A percentile compares a stretch with the other conserved stretches of the same genome.
These are phyloP conservation scores for Kregervanrija fluxuum DNA, from an alignment of 805 yeast genomes.

Conservation along the genomic window DNA sequence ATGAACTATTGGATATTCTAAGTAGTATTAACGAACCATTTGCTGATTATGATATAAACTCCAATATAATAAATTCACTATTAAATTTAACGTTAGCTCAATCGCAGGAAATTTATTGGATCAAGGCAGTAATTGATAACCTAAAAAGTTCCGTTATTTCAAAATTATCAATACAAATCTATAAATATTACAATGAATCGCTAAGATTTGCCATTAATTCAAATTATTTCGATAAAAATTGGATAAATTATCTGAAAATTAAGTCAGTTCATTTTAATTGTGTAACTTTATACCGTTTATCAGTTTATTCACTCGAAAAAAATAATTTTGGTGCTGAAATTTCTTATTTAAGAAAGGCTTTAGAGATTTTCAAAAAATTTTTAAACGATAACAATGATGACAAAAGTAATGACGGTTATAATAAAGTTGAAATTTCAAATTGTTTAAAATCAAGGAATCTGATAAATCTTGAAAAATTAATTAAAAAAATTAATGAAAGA, in stretches of 20 bases:
- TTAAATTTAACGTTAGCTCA: conserved; percentile 61
- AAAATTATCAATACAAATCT: conserved; percentile 55
- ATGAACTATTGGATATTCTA: conserved; percentile 10
- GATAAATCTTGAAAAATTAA: conserved; percentile 48
- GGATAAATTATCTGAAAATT: conserved; percentile 53
- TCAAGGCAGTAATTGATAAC: conserved; percentile 46
- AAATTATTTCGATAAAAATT: conserved; percentile 34
- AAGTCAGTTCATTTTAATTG: conserved; percentile 64
- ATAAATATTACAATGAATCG: conserved; percentile 47
- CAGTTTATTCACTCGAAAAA: conserved; percentile 39
- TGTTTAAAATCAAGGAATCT: conserved; percentile 26
- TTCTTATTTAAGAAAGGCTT: conserved; percentile 43
- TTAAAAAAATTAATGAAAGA: conserved; percentile 35
- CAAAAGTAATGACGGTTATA: not conserved
- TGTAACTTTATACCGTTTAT: conserved; percentile 59
- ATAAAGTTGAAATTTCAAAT: not conserved
- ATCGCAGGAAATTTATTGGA: conserved; percentile 86
- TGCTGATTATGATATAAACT: conserved; percentile 40
- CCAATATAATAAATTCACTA: conserved; percentile 44
- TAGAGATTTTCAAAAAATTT: conserved; percentile 31
- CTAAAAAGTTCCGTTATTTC: conserved; percentile 57
- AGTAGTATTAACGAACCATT: conserved; percentile 14
- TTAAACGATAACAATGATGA: conserved; percentile 30
- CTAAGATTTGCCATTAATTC: conserved; percentile 36
- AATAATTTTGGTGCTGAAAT: conserved; percentile 69